A percentile compares a stretch with the other conserved stretches of the same genome.
These are phyloP conservation scores for Terana coerulea DNA, from an alignment of 768 basidiomycete species.

Conservation along the genomic window DNA sequence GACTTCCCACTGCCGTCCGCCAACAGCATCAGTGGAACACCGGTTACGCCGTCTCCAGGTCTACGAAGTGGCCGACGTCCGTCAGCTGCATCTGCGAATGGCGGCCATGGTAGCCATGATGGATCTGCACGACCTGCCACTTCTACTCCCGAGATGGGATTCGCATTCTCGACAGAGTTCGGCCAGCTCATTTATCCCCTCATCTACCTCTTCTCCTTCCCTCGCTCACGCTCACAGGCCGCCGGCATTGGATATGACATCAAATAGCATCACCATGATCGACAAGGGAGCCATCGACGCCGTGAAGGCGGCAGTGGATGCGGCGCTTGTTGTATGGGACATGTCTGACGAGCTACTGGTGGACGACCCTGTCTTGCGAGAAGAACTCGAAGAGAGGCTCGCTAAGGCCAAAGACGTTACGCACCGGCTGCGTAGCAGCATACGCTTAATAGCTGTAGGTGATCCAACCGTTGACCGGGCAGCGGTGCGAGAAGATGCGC, in stretches of 20 bases:
- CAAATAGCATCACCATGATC: slow-evolving; percentile 57
- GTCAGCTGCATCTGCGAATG: slow-evolving; percentile 11
- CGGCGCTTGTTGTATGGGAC: slow-evolving; percentile 80
- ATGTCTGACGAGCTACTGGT: slow-evolving; percentile 68
- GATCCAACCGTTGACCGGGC: slow-evolving; percentile 53
- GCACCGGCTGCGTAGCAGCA: slow-evolving; percentile 52
- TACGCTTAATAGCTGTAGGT: slow-evolving; percentile 55
- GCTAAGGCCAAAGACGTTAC: slow-evolving; percentile 64
- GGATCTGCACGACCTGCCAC: slow-evolving; percentile 9
- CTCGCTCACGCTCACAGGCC: slow-evolving; percentile 32
- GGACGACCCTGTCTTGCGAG: slow-evolving; percentile 38
- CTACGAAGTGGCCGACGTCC: slow-evolving; percentile 24
- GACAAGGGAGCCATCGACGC: slow-evolving; percentile 79
- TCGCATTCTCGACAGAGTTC: slow-evolving; percentile 43
- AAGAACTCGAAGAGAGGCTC: slow-evolving; percentile 51
- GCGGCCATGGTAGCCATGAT: slow-evolving; percentile 8
- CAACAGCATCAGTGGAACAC: slow-evolving; percentile 36
- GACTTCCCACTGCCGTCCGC: slow-evolving; percentile 38
- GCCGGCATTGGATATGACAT: slow-evolving; percentile 42
- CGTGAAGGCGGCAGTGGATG: slow-evolving; percentile 72
- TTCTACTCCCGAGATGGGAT: slow-evolving; percentile 26
- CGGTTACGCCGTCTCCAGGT: slow-evolving; percentile 22
- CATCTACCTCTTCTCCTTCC: slow-evolving; percentile 38
- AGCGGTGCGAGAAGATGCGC: slow-evolving; percentile 71
- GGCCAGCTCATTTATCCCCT: slow-evolving; percentile 36